Base-by-base conservation (phyloP, 306 rosid genomes). In the Senna siamea region DNA sequence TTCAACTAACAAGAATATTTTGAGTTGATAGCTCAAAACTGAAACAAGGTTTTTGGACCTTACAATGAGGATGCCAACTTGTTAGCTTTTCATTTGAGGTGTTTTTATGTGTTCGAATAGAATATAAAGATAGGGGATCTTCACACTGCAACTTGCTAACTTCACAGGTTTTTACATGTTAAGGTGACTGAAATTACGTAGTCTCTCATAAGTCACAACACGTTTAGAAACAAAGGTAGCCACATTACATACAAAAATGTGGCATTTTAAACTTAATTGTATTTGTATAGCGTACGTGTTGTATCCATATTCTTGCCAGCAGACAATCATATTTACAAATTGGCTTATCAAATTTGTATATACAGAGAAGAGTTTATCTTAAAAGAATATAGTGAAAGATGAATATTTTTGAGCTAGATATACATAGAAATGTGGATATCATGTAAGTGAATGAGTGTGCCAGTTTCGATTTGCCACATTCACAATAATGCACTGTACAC, bases 391-490 rank as follows among this genome's bases (percentile, higher is more conserved):
- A 0, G 35, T 2, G 18, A 35, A 73, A 73, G 60, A 48, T 17
- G 70, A 28, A 52, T 19, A 19, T 6, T 12, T 3, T 46, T 66
- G 28, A 2, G 56, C 41, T 4, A 30, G 8, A 5, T 20, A 12
- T 10, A 55, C 17, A 9, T 23, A 37, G 6, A 63, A 22, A 12
- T 4, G 40, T 51, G 18, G n/a, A n/a, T n/a, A n/a, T n/a, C 17
- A 28, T 59, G 13, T 43, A 63, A 70, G 78, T 53, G 58, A 15
- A 62, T 18, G 71, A 61, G 23, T 41, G 69, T 47, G 74, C 26
- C 57, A 55, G 50, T 37, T 44, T 62, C 79, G 62, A 64, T 47
- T 60, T 78, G 78, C 78, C 81, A 73, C 30, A n/a, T n/a, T n/a
- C n/a, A n/a, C n/a, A n/a, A n/a, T n/a, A n/a, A n/a, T n/a, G n/a